Base-by-base conservation (phyloP, 2,329 filamentous ascomycete species). In the Xylariaceae sp. region DNA sequence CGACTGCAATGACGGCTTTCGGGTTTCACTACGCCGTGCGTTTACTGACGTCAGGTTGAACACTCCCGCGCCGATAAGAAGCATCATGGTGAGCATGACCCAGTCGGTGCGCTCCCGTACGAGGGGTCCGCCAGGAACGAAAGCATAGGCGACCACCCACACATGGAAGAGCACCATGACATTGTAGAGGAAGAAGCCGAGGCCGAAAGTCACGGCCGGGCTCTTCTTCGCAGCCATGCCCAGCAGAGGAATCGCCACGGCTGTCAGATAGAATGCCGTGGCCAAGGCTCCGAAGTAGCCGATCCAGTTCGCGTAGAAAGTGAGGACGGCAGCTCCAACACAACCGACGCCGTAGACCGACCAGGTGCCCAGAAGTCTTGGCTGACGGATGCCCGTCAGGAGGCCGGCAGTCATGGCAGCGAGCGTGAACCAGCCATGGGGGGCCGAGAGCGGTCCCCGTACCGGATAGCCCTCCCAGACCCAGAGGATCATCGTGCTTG, bases 401-500 rank as follows among this genome's bases (percentile, higher is more conserved):
- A 94, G 67, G 35, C 92, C 92, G 25, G 70, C 64, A 18, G 84
- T 86, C 92, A 98, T 98, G 38, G 81, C 81, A 34, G 84, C 72
- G 33, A 95, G 75, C 2, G 88, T 95, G 56, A 82, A 76, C 50
- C 85, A 87, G 34, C 89, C 92, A 51, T 96, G 88, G n/a, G 88
- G 87, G 30, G 81, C 87, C 40, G 88, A 77, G 31, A 92, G 76
- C 3, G 92, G 92, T 5, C 92, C 92, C 31, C 83, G 78, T 25
- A 96, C 76, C 11, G 92, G 92, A 51, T 84, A 98, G 5, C 92
- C 92, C 49, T 95, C 88, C 92, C 92, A 98, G 3, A 87, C 87
- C 92, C 92, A 98, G 12, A 89, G 72, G 37, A 96, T 95, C 88
- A 98, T 96, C 34, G 92, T 98, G 65, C 92, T 96, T 0, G 89